Conservation (phyloP, 371 early-diverging fungal genomes). For the Capillidium rhysosporum region DNA sequence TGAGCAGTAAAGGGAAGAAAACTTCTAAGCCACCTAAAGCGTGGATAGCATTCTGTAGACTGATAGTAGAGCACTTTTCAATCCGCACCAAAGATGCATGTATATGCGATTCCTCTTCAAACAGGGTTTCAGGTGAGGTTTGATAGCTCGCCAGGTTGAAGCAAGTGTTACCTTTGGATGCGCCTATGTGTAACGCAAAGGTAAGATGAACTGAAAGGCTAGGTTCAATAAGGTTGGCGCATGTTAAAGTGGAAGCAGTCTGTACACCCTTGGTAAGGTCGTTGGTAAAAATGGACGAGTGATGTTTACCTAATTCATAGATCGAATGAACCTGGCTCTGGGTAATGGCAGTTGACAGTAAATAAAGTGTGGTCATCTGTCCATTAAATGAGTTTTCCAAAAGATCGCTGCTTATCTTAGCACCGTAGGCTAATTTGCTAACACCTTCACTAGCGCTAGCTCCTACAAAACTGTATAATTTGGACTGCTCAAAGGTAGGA, state of each 20-base stretch:
- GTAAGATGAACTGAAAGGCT: not conserved
- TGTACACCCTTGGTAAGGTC: not conserved
- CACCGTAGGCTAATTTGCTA: not conserved
- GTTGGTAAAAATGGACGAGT: constrained; percentile 1
- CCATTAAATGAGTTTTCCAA: constrained; percentile 8
- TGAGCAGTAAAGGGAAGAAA: constrained; percentile 20
- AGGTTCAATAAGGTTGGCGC: constrained; percentile 1
- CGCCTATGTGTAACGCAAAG: constrained; percentile 13
- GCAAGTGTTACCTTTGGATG: constrained; percentile 17
- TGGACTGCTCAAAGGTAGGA: constrained; percentile 16
- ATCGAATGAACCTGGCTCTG: constrained; percentile 5
- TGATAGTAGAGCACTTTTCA: constrained; percentile 20
- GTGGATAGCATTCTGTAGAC: constrained; percentile 21
- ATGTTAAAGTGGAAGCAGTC: not conserved
- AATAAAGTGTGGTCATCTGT: constrained; percentile 9
- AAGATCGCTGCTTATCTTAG: not conserved
- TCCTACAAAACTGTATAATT: constrained; percentile 4
- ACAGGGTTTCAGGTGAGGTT: not conserved
- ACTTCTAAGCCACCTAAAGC: constrained; percentile 27
- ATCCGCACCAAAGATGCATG: constrained; percentile 8
- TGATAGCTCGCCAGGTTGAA: constrained; percentile 13
- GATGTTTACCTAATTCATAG: constrained; percentile 7
- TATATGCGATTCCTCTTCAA: constrained; percentile 7
- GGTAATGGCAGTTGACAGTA: constrained; percentile 1
- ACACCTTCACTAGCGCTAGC: not conserved